phyloP scores from a whole-genome alignment of 2,329 filamentous ascomycete species.

The Daldinia sp. region DNA sequence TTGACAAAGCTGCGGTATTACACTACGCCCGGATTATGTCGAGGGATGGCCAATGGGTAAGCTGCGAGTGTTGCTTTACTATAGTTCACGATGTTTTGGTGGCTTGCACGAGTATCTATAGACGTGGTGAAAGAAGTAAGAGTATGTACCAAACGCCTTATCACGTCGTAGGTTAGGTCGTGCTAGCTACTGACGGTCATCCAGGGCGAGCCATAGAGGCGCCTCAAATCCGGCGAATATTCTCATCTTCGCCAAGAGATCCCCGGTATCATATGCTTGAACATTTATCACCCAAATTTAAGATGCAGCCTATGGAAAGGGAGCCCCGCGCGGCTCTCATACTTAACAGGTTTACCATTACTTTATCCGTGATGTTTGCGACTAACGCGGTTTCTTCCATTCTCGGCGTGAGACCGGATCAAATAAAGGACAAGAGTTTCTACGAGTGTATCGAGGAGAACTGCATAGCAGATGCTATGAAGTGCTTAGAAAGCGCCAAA shows the following conservation, averaged over 20 bases:
- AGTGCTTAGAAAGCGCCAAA: conserved; percentile 84
- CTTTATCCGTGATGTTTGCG: conserved; percentile 85
- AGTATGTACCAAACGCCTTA: conserved; percentile 62
- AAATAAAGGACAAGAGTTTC: conserved; percentile 80
- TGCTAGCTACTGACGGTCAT: conserved; percentile 14
- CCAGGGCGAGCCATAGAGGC: conserved; percentile 79
- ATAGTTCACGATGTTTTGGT: conserved; percentile 89
- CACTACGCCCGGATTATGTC: conserved; percentile 79
- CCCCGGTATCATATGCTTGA: conserved; percentile 91
- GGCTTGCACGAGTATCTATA: conserved; percentile 82
- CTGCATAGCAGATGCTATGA: conserved; percentile 78
- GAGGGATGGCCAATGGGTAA: conserved; percentile 74
- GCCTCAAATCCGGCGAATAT: conserved; percentile 79
- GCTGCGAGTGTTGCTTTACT: conserved; percentile 89
- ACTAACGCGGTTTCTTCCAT: conserved; percentile 80
- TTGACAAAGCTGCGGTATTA: conserved; percentile 86
- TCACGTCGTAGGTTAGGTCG: conserved; percentile 4
- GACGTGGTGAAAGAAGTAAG: conserved; percentile 71
- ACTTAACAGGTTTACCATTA: conserved; percentile 84
- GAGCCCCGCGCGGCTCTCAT: conserved; percentile 87
- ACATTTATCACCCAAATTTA: conserved; percentile 83
- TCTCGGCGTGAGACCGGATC: conserved; percentile 73
- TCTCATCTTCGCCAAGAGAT: conserved; percentile 82
- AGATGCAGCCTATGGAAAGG: conserved; percentile 67
- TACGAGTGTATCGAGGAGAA: conserved; percentile 86